Base-by-base conservation (phyloP, 176 grass and related monocot species). In the Raddia distichophylla region DNA sequence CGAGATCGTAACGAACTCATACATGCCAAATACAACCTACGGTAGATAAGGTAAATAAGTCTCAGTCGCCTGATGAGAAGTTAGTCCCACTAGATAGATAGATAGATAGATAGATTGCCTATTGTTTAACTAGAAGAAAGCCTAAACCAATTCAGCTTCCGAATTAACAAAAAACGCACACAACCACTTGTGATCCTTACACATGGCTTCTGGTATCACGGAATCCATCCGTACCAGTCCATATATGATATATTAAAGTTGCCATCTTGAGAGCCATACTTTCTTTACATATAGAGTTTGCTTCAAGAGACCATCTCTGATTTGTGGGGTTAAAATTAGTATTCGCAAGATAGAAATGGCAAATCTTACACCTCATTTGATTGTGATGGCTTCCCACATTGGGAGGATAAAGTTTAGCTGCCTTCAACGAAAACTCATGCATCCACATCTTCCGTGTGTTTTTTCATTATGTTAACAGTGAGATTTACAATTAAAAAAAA, bases 61-160 rank as follows among this genome's bases (percentile, higher is more conserved):
- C n/a, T n/a, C n/a, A n/a, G n/a, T n/a, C n/a, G n/a, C n/a, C n/a
- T n/a, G n/a, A n/a, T n/a, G n/a, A n/a, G n/a, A n/a, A n/a, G n/a
- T n/a, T n/a, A n/a, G n/a, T n/a, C n/a, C n/a, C n/a, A n/a, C n/a
- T n/a, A n/a, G n/a, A n/a, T n/a, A n/a, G n/a, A n/a, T n/a, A n/a
- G n/a, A n/a, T n/a, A n/a, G n/a, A n/a, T n/a, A n/a, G n/a, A n/a
- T n/a, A n/a, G 4, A 40, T 40, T 40, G 37, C 37, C 4, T 2
- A 4, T 40, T 65, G 34, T 10, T 59, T 45, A 75, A 34, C 81
- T 45, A 60, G 40, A 40, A 40, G 37, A 43, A 66, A 47, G 44
- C 51, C 15, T 20, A 66, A 84, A 76, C 15, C 40, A 11, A 76
- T 19, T 76, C 20, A 84, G 58, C 82, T 59, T 57, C 71, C 76